These are phyloP conservation scores for Kwoniella dendrophila DNA, from an alignment of 768 basidiomycete genomes.

Conservation along the genomic window DNA sequence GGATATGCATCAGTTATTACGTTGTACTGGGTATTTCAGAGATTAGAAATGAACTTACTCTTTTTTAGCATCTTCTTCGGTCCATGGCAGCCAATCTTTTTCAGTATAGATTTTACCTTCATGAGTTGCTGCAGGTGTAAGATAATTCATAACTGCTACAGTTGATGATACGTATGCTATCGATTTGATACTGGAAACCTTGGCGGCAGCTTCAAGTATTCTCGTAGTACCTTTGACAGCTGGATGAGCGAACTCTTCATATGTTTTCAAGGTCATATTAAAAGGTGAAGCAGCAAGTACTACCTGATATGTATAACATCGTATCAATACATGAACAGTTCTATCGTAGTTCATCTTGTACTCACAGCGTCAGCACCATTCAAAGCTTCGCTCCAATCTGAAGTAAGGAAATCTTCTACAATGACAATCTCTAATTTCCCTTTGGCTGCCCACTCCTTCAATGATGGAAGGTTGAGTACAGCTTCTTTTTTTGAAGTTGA, in stretches of 20 bases:
- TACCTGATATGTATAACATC: slow-evolving; percentile 14
- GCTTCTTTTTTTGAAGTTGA: slow-evolving; percentile 31
- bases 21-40: neutral
- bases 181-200: slow-evolving; percentile 37
- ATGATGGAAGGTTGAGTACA: slow-evolving; percentile 24
- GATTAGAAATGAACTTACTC: slow-evolving; percentile 22
- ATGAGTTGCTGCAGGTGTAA: slow-evolving; percentile 26
- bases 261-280: slow-evolving; percentile 30
- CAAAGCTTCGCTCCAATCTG: slow-evolving; percentile 42
- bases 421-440: slow-evolving; percentile 37
- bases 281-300: slow-evolving; percentile 43
- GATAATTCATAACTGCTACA: slow-evolving; percentile 31
- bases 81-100: slow-evolving; percentile 43
- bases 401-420: slow-evolving; percentile 43
- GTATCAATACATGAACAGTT: neutral
- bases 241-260: slow-evolving; percentile 35
- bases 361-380: slow-evolving; percentile 41
- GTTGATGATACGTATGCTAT: slow-evolving; percentile 35
- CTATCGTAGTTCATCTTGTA: neutral
- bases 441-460: slow-evolving; percentile 28
- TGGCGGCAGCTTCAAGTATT: slow-evolving; percentile 40
- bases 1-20: neutral
- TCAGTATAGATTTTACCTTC: slow-evolving; percentile 39
- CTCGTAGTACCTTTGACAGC: slow-evolving; percentile 44
- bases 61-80: slow-evolving; percentile 36